Evolutionary conservation across 83 land plant genomes (phyloP), one percentile per base, ranked within the genome.

Genomic region (Thuja plicata): DNA sequence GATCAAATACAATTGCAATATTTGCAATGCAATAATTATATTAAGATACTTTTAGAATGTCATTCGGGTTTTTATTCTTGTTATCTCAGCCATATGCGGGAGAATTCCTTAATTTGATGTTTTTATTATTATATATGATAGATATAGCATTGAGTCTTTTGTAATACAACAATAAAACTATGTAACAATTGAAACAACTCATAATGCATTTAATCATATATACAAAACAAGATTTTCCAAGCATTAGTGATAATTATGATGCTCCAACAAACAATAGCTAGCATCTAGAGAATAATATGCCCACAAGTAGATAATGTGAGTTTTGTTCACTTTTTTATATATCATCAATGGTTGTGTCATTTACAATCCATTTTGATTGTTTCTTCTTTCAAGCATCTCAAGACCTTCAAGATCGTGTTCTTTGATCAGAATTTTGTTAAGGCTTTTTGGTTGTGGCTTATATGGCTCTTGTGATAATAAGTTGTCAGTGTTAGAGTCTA

Each of bases 331-430:
- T 76, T 84, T 45, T 30, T 35, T 48, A 38, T 50, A 83, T 46
- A 32, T 34, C 17, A 6, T 76, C 30, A 5, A 13, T 76, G 79
- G 38, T 27, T 34, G 16, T 76, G 38, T 76, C 38, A 34, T 35
- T 76, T 15, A 76, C 79, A 8, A 35, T 76, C 37, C 79, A 32
- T 76, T 74, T 32, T 76, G 79, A 5, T 76, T 76, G 79, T 19
- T 76, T 17, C 70, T 71, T 50, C 60, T 83, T 70, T 4, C 90
- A 96, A 96, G 96, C 97, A 43, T 93, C 94, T 35, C 97, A 95
- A 60, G 97, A 96, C 89, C 83, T 96, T 34, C 96, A 96, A 85
- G 97, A 93, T 88, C 90, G 95, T 87, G 91, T 95, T 60, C 92
- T 94, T 15, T 94, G 89, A 94, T 70, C 86, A 52, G 27, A 32